Evolutionary conservation across 352 stramenopile genomes (phyloP), one percentile per base, ranked within the genome.

Genomic region (Globisporangium takayamanum): DNA sequence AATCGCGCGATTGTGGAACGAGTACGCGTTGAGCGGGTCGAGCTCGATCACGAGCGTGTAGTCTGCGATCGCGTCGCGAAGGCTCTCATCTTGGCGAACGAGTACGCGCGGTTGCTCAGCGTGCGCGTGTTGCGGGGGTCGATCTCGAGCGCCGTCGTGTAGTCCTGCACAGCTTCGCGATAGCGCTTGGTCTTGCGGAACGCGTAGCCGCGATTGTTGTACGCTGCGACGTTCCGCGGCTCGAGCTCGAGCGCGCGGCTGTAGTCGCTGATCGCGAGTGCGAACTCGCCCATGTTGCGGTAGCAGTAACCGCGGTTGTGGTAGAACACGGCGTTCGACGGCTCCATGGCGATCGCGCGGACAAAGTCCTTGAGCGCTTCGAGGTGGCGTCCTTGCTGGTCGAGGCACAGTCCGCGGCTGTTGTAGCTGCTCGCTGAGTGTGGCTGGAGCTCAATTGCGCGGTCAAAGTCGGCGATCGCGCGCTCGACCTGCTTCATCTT

Each of bases 291-390:
- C 66, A 91, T 78, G 59, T 90, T 92, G 45, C 81, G 80, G 54
- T 89, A 84, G 62, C 81, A 94, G 57, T 91, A 93, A 41, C 85
- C 87, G 12, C 87, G 80, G 63, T 95, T 96, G 67, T 95, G 80
- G 57, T 81, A 87, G 59, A 91, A 92, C 30, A 92, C 78, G 42
- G 81, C 68, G 63, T 87, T 96, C 47, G 56, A 50, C 10, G 84
- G 77, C 60, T 95, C 85, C 55, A 93, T 66, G 12, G 70, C 56
- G 53, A 92, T 60, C 8, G 82, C 80, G 15, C 65, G 67, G 8
- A 73, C 74, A 53, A 94, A 94, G 62, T 94, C 87, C n/a, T 71
- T 63, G 6, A 95, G 68, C 16, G 82, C 85, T 54, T 91, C 80
- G 36, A 73, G 57, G 48, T 89, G 72, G 5, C 67, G 60, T 15